Conservation (phyloP, 345 rosid genomes). For the Eutrema heterophyllum region DNA sequence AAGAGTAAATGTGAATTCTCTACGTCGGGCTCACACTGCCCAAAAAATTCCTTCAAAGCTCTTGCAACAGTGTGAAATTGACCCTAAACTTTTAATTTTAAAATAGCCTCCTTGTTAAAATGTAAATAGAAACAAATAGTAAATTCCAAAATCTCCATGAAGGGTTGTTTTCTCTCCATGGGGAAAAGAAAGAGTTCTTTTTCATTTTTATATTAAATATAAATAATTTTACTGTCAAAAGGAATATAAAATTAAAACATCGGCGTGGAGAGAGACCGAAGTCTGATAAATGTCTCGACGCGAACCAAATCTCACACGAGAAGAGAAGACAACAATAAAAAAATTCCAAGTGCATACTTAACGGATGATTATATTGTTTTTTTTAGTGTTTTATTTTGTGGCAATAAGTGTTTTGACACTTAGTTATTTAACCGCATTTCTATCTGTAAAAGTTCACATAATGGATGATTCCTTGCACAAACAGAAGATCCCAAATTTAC, state of each 20-base stretch:
- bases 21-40: slow-evolving; percentile 29
- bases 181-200: slow-evolving; percentile 28
- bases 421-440: slow-evolving; percentile 13
- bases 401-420: slow-evolving; percentile 25
- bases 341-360: slow-evolving; percentile 12
- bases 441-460: slow-evolving; percentile 13
- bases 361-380: neutral
- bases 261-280: slow-evolving; percentile 29
- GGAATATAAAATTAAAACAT: slow-evolving; percentile 24
- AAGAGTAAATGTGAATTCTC: slow-evolving; percentile 28
- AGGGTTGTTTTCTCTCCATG: slow-evolving; percentile 31
- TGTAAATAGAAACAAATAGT: slow-evolving; percentile 27
- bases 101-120: neutral
- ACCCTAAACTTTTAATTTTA: neutral
- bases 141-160: slow-evolving; percentile 35
- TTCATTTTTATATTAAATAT: neutral
- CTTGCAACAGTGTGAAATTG: slow-evolving; percentile 14
- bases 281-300: slow-evolving; percentile 20
- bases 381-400: slow-evolving; percentile 24
- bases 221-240: slow-evolving; percentile 18
- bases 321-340: slow-evolving; percentile 20
- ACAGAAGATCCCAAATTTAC: slow-evolving; percentile 24
- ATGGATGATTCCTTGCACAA: slow-evolving; percentile 28
- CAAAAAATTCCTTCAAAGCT: slow-evolving; percentile 34
- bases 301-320: slow-evolving; percentile 23